phyloP scores from a whole-genome alignment of 2,329 filamentous ascomycete genomes.

The Xylariaceae sp. region DNA sequence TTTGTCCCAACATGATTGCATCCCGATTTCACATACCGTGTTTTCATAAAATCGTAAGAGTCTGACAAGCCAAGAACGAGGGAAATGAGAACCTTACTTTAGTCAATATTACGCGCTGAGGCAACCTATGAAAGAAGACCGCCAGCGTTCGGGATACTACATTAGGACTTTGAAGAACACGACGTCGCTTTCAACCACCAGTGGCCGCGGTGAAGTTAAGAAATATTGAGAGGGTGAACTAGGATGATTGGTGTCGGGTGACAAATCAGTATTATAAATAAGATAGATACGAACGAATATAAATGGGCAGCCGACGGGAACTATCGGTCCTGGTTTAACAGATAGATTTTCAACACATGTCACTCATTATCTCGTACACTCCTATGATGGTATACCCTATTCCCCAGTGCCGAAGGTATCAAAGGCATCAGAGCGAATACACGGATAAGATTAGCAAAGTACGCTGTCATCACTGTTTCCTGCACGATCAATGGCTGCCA shows the following conservation, averaged over 20 bases:
- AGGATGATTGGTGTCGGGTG: background rate
- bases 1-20: background rate
- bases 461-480: background rate
- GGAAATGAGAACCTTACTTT: background rate
- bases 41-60: background rate
- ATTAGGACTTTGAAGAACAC: background rate
- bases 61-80: background rate
- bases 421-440: background rate
- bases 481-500: background rate
- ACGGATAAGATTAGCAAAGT: background rate
- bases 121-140: background rate
- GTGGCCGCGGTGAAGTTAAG: background rate
- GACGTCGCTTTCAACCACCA: background rate
- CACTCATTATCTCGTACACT: background rate
- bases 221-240: background rate
- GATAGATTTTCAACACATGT: background rate
- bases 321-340: background rate
- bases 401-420: background rate
- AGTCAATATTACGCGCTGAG: background rate
- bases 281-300: background rate
- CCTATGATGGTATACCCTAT: background rate
- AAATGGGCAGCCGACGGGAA: background rate
- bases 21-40: too few species aligned
- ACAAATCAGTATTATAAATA: background rate
- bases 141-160: background rate